Evolutionary conservation across 768 basidiomycete species (phyloP).

Genomic region (Agrocybe chaxingu): DNA sequence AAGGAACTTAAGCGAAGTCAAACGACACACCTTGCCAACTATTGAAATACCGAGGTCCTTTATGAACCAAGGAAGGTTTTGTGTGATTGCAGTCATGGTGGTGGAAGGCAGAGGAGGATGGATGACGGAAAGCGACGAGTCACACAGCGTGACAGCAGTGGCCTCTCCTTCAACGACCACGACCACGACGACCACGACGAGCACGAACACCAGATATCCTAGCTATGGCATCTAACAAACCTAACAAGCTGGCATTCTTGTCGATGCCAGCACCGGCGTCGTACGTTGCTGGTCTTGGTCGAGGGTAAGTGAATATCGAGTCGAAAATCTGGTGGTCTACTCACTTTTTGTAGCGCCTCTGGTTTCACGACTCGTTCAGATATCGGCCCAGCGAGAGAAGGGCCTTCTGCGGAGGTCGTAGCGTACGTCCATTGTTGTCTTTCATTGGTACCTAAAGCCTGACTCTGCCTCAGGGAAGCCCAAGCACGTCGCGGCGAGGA

Average conservation of each 20-base stretch:
- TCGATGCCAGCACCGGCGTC: slow-evolving; percentile 94
- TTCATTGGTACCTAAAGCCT: background rate
- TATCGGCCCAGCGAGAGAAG: slow-evolving; percentile 97
- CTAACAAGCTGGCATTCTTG: slow-evolving; percentile 83
- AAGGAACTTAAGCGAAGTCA: background rate
- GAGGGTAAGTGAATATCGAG: slow-evolving; percentile 60
- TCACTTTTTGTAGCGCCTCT: slow-evolving; percentile 62
- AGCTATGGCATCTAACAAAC: slow-evolving; percentile 43
- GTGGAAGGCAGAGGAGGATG: background rate
- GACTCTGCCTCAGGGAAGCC: slow-evolving; percentile 58
- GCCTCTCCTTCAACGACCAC: no score
- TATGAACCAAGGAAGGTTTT: slow-evolving; percentile 83
- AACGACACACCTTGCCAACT: slow-evolving; percentile 66
- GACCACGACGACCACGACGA: background rate
- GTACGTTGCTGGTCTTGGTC: slow-evolving; percentile 97
- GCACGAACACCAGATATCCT: background rate
- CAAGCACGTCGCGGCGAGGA: slow-evolving; percentile 87
- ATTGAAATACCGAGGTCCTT: slow-evolving; percentile 78
- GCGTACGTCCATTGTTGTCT: slow-evolving; percentile 53
- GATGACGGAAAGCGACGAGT: no score
- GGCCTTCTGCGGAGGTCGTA: slow-evolving; percentile 86
- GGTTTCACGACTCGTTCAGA: slow-evolving; percentile 98
- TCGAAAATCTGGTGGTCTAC: background rate
- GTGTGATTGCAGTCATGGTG: slow-evolving; percentile 74
- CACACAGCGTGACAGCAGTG: no score